Evolutionary conservation across 2,329 filamentous ascomycete genomes (phyloP), one percentile per base, ranked within the genome.

Genomic region (Colletotrichum higginsianum): DNA sequence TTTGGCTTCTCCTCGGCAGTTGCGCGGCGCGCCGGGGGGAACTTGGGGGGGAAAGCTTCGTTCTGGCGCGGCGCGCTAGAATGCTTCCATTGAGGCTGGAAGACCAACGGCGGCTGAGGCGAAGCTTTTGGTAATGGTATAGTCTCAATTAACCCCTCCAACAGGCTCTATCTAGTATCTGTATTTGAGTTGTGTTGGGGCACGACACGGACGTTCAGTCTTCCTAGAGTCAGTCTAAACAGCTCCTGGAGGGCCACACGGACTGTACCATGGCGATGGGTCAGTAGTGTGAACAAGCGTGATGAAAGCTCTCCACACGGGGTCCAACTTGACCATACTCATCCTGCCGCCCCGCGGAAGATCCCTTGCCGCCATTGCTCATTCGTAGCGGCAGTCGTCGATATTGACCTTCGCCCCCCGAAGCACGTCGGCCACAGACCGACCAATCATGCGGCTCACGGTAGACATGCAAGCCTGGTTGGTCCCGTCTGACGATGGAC

Each of bases 21-120:
- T 53, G 58, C n/a, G 23, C 26, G 26, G 26, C 26, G 26, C 26
- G 26, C 26, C 26, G 57, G 67, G n/a, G 44, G 30, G 13, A 16
- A 21, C 53, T 56, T 23, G 35, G 18, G 35, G 35, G 18, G 56
- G 58, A 60, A 68, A 68, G 65, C 58, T 68, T 71, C 53, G 26
- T 67, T 47, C 23, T n/a, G 44, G 26, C 46, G 23, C 23, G 42
- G 30, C 68, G 46, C 69, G 53, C 69, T 71, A 71, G 68, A 68
- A 71, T 23, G 15, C 58, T 63, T 71, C 26, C 9, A 18, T 11
- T 15, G 8, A 61, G 40, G 53, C 65, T 72, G 50, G 30, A 64
- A 64, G 11, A 13, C 30, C 12, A 5, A 13, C 23, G 35, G 11
- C 52, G 16, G 12, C 38, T 44, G 13, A 64, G 42, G 8, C 30